Percentiles rank a stretch among this genome's conserved stretches.
These are phyloP conservation scores for Leccinellum albellum DNA, from an alignment of 768 basidiomycete species.

Conservation along the genomic window DNA sequence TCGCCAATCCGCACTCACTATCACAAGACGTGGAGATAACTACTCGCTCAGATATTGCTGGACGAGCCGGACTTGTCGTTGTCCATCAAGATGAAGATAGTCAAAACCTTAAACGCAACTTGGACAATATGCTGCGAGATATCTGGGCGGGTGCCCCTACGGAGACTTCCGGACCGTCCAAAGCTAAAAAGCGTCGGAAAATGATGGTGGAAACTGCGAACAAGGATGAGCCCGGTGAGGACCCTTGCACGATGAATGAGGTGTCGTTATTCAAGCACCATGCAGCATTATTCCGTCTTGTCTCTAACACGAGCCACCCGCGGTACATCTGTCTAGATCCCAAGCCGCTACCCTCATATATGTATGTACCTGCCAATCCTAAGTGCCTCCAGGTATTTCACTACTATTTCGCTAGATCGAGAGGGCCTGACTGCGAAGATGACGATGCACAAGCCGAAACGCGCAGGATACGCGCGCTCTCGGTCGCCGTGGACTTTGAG, in stretches of 20 bases:
- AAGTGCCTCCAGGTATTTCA: background rate
- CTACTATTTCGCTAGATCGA: conserved; percentile 33
- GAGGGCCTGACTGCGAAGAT: conserved; percentile 51
- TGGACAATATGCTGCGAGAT: conserved; percentile 22
- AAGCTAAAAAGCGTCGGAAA: conserved; percentile 3
- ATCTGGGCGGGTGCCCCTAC: conserved; percentile 18
- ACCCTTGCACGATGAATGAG: background rate
- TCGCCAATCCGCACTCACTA: conserved; percentile 45
- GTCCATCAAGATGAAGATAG: conserved; percentile 4
- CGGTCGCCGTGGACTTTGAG: conserved; percentile 38
- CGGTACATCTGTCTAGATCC: conserved; percentile 41
- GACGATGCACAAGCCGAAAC: conserved; percentile 38
- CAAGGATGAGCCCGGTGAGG: conserved; percentile 2
- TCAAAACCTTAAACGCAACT: conserved; percentile 15
- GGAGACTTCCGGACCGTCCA: background rate
- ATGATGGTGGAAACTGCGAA: background rate
- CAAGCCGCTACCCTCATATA: conserved; percentile 34
- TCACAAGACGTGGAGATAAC: conserved; percentile 30
- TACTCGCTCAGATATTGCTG: conserved; percentile 35
- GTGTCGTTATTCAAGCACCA: background rate
- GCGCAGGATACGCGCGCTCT: conserved; percentile 38
- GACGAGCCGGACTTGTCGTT: conserved; percentile 4
- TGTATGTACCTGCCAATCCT: conserved; percentile 29
- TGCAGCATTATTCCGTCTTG: conserved; percentile 44
- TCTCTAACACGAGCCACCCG: conserved; percentile 36